Evolutionary conservation across 305 asterid genomes (phyloP).

Genomic region (Fraxinus sp.): DNA sequence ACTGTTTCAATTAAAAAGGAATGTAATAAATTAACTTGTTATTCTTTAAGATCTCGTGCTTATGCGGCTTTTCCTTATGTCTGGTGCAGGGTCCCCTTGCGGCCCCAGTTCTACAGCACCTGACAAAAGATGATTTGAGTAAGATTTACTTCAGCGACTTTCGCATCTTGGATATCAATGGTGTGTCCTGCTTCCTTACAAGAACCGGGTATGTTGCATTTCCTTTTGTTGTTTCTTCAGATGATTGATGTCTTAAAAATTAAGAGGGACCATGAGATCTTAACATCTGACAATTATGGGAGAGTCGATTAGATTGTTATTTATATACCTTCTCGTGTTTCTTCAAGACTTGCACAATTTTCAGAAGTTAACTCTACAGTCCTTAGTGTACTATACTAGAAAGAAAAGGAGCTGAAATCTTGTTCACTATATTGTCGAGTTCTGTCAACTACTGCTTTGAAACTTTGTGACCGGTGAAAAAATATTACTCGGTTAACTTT

Average conservation of each 20-base stretch:
- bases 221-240: no score
- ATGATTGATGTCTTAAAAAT: no score
- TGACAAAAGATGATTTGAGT: slow-evolving; percentile 84
- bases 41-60: slow-evolving; percentile 1
- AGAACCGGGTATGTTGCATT: slow-evolving; percentile 90
- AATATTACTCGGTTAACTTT: no score
- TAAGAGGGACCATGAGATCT: no score
- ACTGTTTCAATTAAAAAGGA: background rate
- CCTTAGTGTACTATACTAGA: no score
- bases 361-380: background rate
- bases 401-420: no score
- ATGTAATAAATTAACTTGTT: background rate
- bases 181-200: slow-evolving; percentile 74
- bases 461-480: no score
- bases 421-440: background rate
- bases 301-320: background rate
- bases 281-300: background rate
- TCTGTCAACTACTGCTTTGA: background rate
- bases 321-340: background rate
- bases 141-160: slow-evolving; percentile 88
- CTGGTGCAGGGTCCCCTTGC: slow-evolving; percentile 90
- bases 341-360: background rate
- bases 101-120: slow-evolving; percentile 83
- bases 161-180: slow-evolving; percentile 71
- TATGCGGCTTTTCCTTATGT: slow-evolving; percentile 12